A percentile compares a stretch with the other conserved stretches of the same genome.
Evolutionary conservation across 1,284 basidiomycete genomes (phyloP).

Genomic region (Cryptococcus jaspeensis): DNA sequence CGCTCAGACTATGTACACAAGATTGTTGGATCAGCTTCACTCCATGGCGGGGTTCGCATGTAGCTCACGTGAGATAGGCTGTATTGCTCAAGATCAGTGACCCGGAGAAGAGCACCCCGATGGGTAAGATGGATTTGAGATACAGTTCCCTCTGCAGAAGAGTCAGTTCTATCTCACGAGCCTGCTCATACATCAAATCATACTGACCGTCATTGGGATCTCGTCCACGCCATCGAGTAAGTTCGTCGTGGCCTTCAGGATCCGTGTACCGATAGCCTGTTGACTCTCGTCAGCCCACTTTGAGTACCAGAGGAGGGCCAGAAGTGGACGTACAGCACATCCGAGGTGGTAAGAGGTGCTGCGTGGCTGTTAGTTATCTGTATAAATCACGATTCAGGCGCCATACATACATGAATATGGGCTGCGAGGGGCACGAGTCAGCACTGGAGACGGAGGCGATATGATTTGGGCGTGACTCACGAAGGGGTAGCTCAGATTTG

Average conservation of each 20-base stretch:
- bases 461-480: conserved; percentile 23
- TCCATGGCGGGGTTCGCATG: not conserved
- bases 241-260: conserved; percentile 79
- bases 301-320: no score
- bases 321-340: conserved; percentile 38
- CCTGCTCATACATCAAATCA: no score
- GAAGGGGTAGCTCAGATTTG: conserved; percentile 72
- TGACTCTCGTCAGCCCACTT: not conserved
- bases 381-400: conserved; percentile 57
- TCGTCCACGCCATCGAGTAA: conserved; percentile 83
- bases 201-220: conserved; percentile 66
- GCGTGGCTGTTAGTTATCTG: conserved; percentile 60
- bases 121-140: conserved; percentile 83
- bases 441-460: conserved; percentile 1
- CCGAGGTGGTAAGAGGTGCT: conserved; percentile 55
- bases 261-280: conserved; percentile 82
- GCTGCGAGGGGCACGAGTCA: conserved; percentile 28
- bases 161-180: not conserved
- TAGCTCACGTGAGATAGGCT: conserved; percentile 67
- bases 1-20: conserved; percentile 63
- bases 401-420: conserved; percentile 45
- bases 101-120: conserved; percentile 87
- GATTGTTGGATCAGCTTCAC: conserved; percentile 4
- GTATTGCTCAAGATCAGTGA: conserved; percentile 92
- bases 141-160: conserved; percentile 63